These are phyloP conservation scores for Chrysosporium keratinophilum DNA, from an alignment of 2,329 filamentous ascomycete species.

Conservation along the genomic window DNA sequence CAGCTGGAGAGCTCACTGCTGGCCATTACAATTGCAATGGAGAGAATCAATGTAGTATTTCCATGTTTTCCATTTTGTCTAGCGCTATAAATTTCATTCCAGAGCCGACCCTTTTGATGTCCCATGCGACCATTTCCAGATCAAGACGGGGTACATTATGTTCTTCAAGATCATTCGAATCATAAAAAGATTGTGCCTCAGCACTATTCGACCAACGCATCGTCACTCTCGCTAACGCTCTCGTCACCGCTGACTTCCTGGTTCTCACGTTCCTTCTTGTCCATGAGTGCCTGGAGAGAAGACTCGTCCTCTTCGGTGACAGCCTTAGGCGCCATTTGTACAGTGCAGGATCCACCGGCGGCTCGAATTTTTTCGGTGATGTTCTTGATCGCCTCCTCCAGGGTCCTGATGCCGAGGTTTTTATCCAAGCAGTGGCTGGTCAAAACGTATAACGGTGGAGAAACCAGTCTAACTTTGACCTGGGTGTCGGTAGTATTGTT, in stretches of 20 bases:
- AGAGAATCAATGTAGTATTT: background rate
- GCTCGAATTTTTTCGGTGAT: slow-evolving; percentile 70
- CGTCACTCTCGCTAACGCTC: slow-evolving; percentile 89
- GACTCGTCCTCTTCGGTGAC: slow-evolving; percentile 98
- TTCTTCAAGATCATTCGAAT: slow-evolving; percentile 1
- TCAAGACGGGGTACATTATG: background rate
- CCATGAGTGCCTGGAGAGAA: slow-evolving; percentile 94
- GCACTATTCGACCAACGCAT: slow-evolving; percentile 51
- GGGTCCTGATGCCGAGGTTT: slow-evolving; percentile 65
- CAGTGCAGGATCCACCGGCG: slow-evolving; percentile 66
- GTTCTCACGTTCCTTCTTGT: slow-evolving; percentile 97
- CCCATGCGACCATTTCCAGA: background rate
- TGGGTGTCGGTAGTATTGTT: slow-evolving; percentile 85
- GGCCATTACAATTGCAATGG: background rate
- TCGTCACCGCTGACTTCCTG: slow-evolving; percentile 96
- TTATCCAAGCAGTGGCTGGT: slow-evolving; percentile 96
- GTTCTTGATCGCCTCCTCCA: slow-evolving; percentile 83
- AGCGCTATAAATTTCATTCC: slow-evolving; percentile 2
- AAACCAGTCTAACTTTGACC: slow-evolving; percentile 98
- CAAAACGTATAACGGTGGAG: slow-evolving; percentile 89
- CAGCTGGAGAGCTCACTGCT: background rate
- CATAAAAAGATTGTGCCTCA: background rate
- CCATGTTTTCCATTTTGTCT: slow-evolving; percentile 10
- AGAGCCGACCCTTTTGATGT: background rate
- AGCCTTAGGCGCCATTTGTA: slow-evolving; percentile 99